Percentiles rank a stretch among this genome's conserved stretches.
These are phyloP conservation scores for Aspergillus haitiensis DNA, from an alignment of 495 filamentous ascomycete genomes.

Conservation along the genomic window DNA sequence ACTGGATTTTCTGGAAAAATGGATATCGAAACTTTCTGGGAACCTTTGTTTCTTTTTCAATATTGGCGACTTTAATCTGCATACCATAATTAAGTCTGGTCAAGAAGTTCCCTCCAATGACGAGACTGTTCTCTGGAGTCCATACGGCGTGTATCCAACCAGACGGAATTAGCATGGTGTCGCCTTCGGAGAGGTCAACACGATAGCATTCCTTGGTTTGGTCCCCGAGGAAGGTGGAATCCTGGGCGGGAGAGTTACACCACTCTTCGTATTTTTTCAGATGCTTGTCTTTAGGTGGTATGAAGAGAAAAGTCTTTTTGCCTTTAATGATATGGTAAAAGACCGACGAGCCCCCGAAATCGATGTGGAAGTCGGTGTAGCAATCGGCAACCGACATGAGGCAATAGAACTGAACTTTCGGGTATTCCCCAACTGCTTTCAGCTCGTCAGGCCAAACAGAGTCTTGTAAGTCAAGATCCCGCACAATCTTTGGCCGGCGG, in stretches of 20 bases:
- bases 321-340: slow-evolving; percentile 78
- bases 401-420: slow-evolving; percentile 70
- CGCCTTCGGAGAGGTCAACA: slow-evolving; percentile 69
- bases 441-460: slow-evolving; percentile 68
- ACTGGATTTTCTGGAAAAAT: slow-evolving; percentile 73
- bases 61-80: slow-evolving; percentile 68
- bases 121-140: slow-evolving; percentile 73
- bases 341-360: slow-evolving; percentile 77
- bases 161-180: slow-evolving; percentile 77
- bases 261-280: slow-evolving; percentile 78
- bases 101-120: slow-evolving; percentile 77
- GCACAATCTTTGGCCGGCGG: slow-evolving; percentile 66
- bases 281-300: slow-evolving; percentile 70
- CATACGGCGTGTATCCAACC: slow-evolving; percentile 83
- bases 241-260: slow-evolving; percentile 72
- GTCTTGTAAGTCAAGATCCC: slow-evolving; percentile 71
- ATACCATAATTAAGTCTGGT: slow-evolving; percentile 69
- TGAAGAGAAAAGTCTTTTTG: slow-evolving; percentile 78
- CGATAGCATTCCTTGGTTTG: slow-evolving; percentile 74
- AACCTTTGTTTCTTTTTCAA: slow-evolving; percentile 73
- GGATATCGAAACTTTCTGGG: slow-evolving; percentile 70
- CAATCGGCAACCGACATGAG: slow-evolving; percentile 79
- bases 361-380: slow-evolving; percentile 80
- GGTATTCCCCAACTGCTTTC: slow-evolving; percentile 55
- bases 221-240: slow-evolving; percentile 64